Evolutionary conservation across 768 basidiomycete genomes (phyloP).

Genomic region (Leccinum uliginosum): DNA sequence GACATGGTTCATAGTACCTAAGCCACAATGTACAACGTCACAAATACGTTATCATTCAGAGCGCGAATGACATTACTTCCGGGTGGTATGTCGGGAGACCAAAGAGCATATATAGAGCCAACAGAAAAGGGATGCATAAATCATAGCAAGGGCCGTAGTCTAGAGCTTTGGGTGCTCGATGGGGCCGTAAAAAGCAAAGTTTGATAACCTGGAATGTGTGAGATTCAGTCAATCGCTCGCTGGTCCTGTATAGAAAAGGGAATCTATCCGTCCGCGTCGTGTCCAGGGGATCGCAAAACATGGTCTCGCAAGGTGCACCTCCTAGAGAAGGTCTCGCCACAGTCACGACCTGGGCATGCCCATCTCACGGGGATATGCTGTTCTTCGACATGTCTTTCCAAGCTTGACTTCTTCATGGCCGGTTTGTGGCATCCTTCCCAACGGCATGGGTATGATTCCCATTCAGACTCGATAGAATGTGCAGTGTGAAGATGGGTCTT

Average conservation of each 20-base stretch:
- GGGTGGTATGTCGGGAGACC: not conserved
- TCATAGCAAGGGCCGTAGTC: not conserved
- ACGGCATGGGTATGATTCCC: not conserved
- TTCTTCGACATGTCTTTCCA: slow-evolving; percentile 10
- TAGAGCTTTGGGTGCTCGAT: not conserved
- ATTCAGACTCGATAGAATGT: slow-evolving; percentile 4
- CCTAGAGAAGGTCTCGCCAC: not conserved
- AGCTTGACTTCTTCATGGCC: slow-evolving; percentile 6
- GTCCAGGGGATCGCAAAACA: not conserved
- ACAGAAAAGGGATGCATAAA: not conserved
- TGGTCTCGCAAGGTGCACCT: not conserved
- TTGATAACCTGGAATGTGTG: not conserved
- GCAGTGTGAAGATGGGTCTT: slow-evolving; percentile 1
- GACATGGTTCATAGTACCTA: slow-evolving; percentile 11
- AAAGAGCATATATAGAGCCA: not conserved
- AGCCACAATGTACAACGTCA: not conserved
- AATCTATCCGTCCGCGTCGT: not conserved
- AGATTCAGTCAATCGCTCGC: not conserved
- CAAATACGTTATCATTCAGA: not conserved
- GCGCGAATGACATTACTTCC: not conserved
- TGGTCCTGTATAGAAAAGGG: not conserved
- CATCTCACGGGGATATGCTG: slow-evolving; percentile 11
- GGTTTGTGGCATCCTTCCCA: slow-evolving; percentile 1
- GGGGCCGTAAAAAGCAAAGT: not conserved
- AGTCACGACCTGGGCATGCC: slow-evolving; percentile 3